Evolutionary conservation across 2,329 filamentous ascomycete species (phyloP).

Genomic region (Nemania sp.): DNA sequence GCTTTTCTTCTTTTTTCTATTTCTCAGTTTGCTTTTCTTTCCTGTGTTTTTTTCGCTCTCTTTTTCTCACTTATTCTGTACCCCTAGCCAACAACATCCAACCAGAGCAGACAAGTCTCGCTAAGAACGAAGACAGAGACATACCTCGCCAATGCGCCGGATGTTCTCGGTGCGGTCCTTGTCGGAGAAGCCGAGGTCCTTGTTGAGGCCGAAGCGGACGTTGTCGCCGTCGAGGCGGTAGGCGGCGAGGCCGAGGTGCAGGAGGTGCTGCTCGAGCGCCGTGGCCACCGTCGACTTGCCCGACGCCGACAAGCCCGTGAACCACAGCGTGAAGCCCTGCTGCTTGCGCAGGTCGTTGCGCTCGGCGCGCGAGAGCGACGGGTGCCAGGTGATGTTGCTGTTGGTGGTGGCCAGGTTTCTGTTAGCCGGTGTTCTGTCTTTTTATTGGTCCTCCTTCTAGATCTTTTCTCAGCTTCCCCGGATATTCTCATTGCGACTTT

Average conservation of each 20-base stretch:
- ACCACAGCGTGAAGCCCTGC: slow-evolving; percentile 93
- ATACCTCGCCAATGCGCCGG: slow-evolving; percentile 82
- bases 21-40: too few species aligned
- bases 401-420: neutral
- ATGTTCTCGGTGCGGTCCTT: slow-evolving; percentile 97
- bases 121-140: slow-evolving; percentile 13
- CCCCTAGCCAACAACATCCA: too few species aligned
- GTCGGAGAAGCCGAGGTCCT: slow-evolving; percentile 93
- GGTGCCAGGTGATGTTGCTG: slow-evolving; percentile 91
- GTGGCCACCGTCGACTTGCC: slow-evolving; percentile 98
- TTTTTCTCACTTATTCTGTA: neutral
- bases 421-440: slow-evolving; percentile 8
- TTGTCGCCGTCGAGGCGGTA: slow-evolving; percentile 99
- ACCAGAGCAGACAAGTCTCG: too few species aligned
- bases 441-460: neutral
- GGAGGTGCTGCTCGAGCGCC: slow-evolving; percentile 93
- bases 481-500: neutral
- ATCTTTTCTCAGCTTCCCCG: neutral
- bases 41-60: neutral
- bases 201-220: slow-evolving; percentile 96
- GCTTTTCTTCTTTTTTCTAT: neutral
- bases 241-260: slow-evolving; percentile 78
- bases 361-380: slow-evolving; percentile 76
- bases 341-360: slow-evolving; percentile 77
- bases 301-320: slow-evolving; percentile 93